Base-by-base conservation (phyloP, 345 rosid species). In the Citropsis articulata region DNA sequence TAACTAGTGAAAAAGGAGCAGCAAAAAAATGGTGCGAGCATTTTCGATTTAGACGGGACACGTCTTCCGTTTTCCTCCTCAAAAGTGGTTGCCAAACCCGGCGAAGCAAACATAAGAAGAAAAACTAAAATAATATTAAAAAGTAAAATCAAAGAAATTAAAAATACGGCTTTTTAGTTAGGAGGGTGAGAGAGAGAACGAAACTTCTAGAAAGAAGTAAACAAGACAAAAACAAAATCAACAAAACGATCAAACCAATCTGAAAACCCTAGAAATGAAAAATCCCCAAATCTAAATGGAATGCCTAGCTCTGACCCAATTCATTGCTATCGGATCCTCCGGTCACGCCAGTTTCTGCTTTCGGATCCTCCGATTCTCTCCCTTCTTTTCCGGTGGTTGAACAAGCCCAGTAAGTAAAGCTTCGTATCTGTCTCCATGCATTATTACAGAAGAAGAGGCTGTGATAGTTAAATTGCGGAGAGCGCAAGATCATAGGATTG, bases 261-360 rank as follows among this genome's bases (percentile, higher is more conserved):
- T 76, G 60, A 75, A 81, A 83, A 69, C 85, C 85, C 86, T 81
- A 84, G 86, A 85, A 70, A 86, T 75, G 81, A 77, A 48, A 88
- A 83, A 76, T 74, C 83, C 83, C 85, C 86, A 85, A 90, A 79
- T 87, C 89, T 88, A 91, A 83, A 92, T 89, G 90, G 90, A 82
- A 85, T 81, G 83, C 87, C 90, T 86, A 84, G 72, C 80, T 75
- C 80, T 85, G 76, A 72, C 71, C 84, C 85, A 59, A 75, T 80
- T 83, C 65, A 78, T 83, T 72, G 56, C 31, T 2, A 56, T 78
- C 86, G 75, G 84, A 84, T 83, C 83, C 81, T 56, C 78, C 61
- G 60, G 28, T 63, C 79, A 65, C 81, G 73, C 77, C 42, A 71
- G 76, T 68, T 78, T 77, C 27, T 73, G 79, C 71, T 81, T 73